phyloP scores from a whole-genome alignment of 768 basidiomycete genomes.

The Trametes cinnabarina region DNA sequence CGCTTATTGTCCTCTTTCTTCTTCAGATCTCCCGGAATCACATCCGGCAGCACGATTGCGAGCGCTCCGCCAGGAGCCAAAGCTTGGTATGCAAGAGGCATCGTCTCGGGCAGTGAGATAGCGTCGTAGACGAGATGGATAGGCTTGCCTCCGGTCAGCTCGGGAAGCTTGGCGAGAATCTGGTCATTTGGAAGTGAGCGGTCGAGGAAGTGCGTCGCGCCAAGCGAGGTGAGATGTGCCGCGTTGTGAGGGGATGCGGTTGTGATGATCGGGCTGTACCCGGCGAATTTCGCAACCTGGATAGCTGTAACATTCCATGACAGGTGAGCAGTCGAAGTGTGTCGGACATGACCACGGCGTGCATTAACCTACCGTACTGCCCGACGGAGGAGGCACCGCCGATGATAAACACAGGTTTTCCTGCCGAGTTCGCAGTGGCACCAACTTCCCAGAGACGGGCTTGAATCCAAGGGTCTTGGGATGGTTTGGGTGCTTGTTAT shows the following conservation, averaged over 20 bases:
- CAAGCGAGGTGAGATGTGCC: slow-evolving; percentile 17
- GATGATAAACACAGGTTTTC: slow-evolving; percentile 27
- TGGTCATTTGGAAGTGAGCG: slow-evolving; percentile 12
- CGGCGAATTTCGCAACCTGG: slow-evolving; percentile 22
- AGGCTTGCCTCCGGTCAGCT: slow-evolving; percentile 19
- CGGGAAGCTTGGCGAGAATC: slow-evolving; percentile 7
- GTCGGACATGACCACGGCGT: background rate
- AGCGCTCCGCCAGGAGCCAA: slow-evolving; percentile 27
- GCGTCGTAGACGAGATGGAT: slow-evolving; percentile 27
- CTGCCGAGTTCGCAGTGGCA: slow-evolving; percentile 3
- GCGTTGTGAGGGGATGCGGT: slow-evolving; percentile 27
- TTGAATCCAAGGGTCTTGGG: slow-evolving; percentile 4
- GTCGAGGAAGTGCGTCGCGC: slow-evolving; percentile 29
- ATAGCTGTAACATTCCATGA: slow-evolving; percentile 14
- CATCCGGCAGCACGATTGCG: slow-evolving; percentile 11
- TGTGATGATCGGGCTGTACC: slow-evolving; percentile 1
- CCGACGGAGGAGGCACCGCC: slow-evolving; percentile 32
- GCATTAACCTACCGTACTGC: slow-evolving; percentile 27
- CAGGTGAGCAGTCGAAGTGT: background rate
- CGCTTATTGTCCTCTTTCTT: slow-evolving; percentile 13
- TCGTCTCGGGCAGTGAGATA: slow-evolving; percentile 20
- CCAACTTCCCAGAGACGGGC: slow-evolving; percentile 14
- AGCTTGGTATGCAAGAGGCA: slow-evolving; percentile 20
- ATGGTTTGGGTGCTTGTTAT: slow-evolving; percentile 15
- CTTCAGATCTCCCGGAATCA: slow-evolving; percentile 14